Percentiles rank a stretch among this genome's conserved stretches.
Conservation (phyloP, 139 green algal species). For the Choricystis sp. region DNA sequence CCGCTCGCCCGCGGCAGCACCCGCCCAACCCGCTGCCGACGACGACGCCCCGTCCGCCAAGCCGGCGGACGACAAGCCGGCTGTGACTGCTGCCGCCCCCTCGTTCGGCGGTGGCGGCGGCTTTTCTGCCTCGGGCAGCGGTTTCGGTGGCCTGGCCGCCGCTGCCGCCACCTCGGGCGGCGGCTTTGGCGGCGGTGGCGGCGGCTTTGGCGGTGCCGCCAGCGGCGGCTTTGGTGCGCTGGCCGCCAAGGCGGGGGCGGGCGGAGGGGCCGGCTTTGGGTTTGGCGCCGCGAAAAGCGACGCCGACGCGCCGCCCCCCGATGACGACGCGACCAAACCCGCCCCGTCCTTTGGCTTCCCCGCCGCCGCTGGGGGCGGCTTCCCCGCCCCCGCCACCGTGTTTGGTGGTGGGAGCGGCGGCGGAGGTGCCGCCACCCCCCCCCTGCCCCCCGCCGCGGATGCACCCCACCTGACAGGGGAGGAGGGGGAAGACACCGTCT, state of each 20-base stretch:
- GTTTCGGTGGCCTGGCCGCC: constrained; percentile 8
- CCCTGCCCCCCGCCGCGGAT: constrained; percentile 14
- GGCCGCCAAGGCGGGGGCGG: background rate
- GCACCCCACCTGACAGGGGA: constrained; percentile 47
- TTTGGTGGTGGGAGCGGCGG: background rate
- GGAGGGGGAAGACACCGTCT: constrained; percentile 48
- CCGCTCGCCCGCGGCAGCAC: background rate
- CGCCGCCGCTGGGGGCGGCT: background rate
- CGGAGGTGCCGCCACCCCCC: background rate
- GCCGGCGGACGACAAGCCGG: background rate
- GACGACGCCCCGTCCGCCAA: background rate
- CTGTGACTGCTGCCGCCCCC: background rate
- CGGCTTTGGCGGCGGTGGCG: constrained; percentile 9
- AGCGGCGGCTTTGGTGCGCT: constrained; percentile 10
- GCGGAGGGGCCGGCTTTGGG: too few species aligned
- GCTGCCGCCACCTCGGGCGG: background rate
- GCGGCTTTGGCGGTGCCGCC: constrained; percentile 2
- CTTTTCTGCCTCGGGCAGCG: constrained; percentile 1
- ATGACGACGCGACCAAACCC: too few species aligned
- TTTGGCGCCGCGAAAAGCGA: too few species aligned
- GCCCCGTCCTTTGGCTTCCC: background rate
- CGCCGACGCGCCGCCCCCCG: too few species aligned
- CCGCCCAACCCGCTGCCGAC: constrained; percentile 1
- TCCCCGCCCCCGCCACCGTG: background rate
- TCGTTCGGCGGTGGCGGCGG: background rate